Evolutionary conservation across 2,329 filamentous ascomycete species (phyloP).

Genomic region (Fusarium nodosum): DNA sequence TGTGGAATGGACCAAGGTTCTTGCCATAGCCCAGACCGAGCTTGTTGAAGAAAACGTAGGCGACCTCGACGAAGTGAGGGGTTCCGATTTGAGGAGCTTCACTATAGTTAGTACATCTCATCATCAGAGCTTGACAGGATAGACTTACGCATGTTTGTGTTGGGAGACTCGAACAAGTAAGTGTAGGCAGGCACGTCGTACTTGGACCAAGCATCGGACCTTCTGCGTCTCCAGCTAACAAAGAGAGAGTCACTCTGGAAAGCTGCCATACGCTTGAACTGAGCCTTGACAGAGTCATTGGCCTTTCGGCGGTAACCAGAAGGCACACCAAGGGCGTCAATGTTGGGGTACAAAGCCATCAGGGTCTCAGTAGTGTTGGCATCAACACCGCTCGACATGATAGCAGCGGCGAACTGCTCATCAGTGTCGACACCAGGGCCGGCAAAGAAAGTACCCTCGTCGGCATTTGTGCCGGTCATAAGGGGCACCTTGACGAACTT

Average conservation of each 20-base stretch:
- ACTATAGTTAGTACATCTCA: neutral
- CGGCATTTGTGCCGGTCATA: conserved; percentile 72
- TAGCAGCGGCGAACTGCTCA: conserved; percentile 18
- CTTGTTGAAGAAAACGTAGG: conserved; percentile 66
- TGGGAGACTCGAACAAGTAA: conserved; percentile 61
- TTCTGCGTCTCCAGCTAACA: conserved; percentile 66
- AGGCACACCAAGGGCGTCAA: conserved; percentile 42
- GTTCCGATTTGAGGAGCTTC: conserved; percentile 43
- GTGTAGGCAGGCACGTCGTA: conserved; percentile 66
- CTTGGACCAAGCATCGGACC: conserved; percentile 66
- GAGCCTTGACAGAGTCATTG: conserved; percentile 37
- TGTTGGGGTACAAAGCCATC: conserved; percentile 42
- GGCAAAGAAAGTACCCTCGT: conserved; percentile 72
- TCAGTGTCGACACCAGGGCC: conserved; percentile 57
- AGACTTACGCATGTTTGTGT: conserved; percentile 28
- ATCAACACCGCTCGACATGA: conserved; percentile 22
- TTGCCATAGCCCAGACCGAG: conserved; percentile 55
- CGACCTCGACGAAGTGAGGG: conserved; percentile 51
- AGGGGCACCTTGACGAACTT: conserved; percentile 75
- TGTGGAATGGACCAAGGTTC: conserved; percentile 54
- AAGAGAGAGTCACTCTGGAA: conserved; percentile 67
- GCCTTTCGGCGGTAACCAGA: conserved; percentile 29
- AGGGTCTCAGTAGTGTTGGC: conserved; percentile 27
- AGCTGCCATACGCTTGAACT: conserved; percentile 68
- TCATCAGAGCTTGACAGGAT: rapidly evolving